Base-by-base conservation (phyloP, 495 filamentous ascomycete species). In the Tuber calosporum region DNA sequence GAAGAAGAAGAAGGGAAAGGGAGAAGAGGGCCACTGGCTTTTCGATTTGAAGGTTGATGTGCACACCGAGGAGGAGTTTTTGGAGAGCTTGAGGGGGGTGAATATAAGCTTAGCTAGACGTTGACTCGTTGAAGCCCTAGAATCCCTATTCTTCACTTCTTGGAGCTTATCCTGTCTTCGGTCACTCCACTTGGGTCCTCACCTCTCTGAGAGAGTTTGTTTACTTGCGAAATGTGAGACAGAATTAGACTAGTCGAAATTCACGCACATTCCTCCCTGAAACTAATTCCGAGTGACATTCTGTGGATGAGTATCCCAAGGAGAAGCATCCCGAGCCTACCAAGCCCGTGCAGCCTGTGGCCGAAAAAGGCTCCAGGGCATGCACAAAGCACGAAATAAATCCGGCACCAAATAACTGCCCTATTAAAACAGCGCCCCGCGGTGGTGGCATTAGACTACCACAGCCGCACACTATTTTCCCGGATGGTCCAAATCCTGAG, bases 1-100 rank as follows among this genome's bases (percentile, higher is more conserved):
- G 58, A 72, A 72, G 11, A n/a, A n/a, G n/a, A n/a, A n/a, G n/a
- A n/a, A n/a, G n/a, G n/a, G n/a, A n/a, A n/a, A n/a, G n/a, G n/a
- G n/a, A n/a, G 9, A 17, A 37, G 22, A 45, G 37, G 72, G 37
- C 4, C 30, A 71, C 53, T 79, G 75, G 71, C 71, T 79, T 11
- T 75, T 77, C 40, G 75, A 74, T 36, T 70, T 77, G 36, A 37
- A 38, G 22, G 67, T 74, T 15, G 13, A 45, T 22, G 48, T 72
- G 19, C 53, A 73, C 26, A 62, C 71, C 2, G 71, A 78, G 66
- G 48, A 42, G 1, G 74, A 38, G 9, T 76, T 73, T 42, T 73
- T 67, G 74, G 74, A 68, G 39, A 42, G 37, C 20, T 71, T 66
- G 42, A 42, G 26, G n/a, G n/a, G 58, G 15, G 53, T 34, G 53